Base-by-base conservation (phyloP, 2,329 filamentous ascomycete genomes). In the Aspergillus ustus region DNA sequence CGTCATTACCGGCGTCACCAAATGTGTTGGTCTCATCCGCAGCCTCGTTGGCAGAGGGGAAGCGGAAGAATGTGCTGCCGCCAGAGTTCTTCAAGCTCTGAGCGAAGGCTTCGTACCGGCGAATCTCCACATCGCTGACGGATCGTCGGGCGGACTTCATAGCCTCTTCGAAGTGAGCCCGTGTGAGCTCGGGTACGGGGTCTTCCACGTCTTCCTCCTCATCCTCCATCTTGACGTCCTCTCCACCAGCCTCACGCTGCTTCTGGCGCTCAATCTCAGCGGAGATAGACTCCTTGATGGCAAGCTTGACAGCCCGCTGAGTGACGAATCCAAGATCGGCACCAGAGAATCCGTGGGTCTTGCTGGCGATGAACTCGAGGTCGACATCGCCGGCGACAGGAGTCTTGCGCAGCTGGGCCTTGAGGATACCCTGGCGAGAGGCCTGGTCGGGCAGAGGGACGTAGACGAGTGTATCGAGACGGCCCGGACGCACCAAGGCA, bases 51-150 rank as follows among this genome's bases (percentile, higher is more conserved):
- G 79, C 82, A 77, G 72, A 81, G 34, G 91, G 94, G 89, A 99
- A 99, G 81, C 96, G 93, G 91, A 99, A 99, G 87, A 95, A 97
- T 71, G 92, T 93, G 73, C 93, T 94, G 44, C 93, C 93, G 55
- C 93, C 93, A 63, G 92, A 89, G 78, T 96, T 97, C 91, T 99
- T 99, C 93, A 99, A 96, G 78, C 94, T 94, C 83, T 98, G 94
- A 45, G 94, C 91, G 73, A 99, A 99, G 4, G 95, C 94, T 85
- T 99, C 95, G 82, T 99, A 99, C 64, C 94, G 90, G 75, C 95
- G 91, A 73, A 99, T 96, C 85, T 99, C 95, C 22, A 98, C 94
- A 70, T 99, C 95, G 60, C 88, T 93, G 70, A 99, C 95, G 29
- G 95, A 98, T 76, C 91, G 89, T 79, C 95, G 91, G 66, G 95